Percentiles rank a stretch among this genome's conserved stretches.
phyloP scores from a whole-genome alignment of 2,329 filamentous ascomycete species.

The Microdochium paspali region DNA sequence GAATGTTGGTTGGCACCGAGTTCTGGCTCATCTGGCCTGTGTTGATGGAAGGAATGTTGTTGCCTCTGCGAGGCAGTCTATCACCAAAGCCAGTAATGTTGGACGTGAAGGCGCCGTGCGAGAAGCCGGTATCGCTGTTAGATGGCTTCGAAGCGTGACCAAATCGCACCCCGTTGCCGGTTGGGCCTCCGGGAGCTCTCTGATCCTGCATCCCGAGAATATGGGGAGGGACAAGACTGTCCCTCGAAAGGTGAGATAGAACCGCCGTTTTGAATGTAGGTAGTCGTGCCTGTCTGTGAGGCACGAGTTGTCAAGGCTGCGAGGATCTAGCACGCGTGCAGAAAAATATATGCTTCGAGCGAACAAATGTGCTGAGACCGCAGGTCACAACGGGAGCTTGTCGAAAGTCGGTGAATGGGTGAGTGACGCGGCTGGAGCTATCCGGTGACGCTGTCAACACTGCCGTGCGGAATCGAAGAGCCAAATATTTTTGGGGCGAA shows the following conservation, averaged over 20 bases:
- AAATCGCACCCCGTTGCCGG: conserved; percentile 51
- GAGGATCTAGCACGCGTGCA: conserved; percentile 7
- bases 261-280: conserved; percentile 64
- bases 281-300: conserved; percentile 46
- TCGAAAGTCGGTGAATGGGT: not conserved
- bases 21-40: conserved; percentile 56
- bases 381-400: not conserved
- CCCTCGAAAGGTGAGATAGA: conserved; percentile 67
- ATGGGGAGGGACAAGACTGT: conserved; percentile 80
- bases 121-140: conserved; percentile 80
- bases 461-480: not conserved
- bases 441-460: not conserved
- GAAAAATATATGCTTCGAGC: not conserved
- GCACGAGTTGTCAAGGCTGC: conserved; percentile 21
- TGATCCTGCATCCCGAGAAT: conserved; percentile 88
- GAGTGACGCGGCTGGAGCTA: not conserved
- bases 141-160: conserved; percentile 73
- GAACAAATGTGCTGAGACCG: conserved; percentile 4
- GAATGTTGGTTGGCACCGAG: conserved; percentile 40
- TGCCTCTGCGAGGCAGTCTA: conserved; percentile 72
- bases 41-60: conserved; percentile 91
- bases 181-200: conserved; percentile 52
- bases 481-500: not conserved
- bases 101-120: conserved; percentile 82
- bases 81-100: conserved; percentile 81